Evolutionary conservation across 2,329 filamentous ascomycete genomes (phyloP), one percentile per base, ranked within the genome.

Genomic region (Colletotrichum navitas): DNA sequence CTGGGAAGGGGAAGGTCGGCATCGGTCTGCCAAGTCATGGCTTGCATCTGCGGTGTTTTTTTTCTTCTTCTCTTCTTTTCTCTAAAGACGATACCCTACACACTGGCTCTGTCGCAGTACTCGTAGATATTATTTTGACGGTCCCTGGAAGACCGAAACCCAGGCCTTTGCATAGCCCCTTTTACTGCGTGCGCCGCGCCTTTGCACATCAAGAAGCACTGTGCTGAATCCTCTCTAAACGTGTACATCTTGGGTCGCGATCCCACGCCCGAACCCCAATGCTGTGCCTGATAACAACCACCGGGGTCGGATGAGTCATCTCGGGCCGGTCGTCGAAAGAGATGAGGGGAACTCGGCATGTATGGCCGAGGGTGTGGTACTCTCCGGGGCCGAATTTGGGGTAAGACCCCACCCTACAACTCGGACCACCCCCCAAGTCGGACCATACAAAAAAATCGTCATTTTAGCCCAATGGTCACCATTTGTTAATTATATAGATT

Each of bases 311-410:
- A 8, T n/a, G 41, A 39, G 18, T 56, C 51, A 4, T 43, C 26
- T 45, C 41, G 56, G 68, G 26, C 41, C 24, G 32, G 64, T 59
- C 34, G 63, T 60, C 5, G 45, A 47, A 2, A 26, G 36, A n/a
- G n/a, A 45, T 63, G 68, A 66, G 63, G 64, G 64, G 58, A 63
- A 66, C 16, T 51, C 68, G 68, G 68, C 65, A 68, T 29, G 39
- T 56, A 12, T 26, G 55, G 39, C 29, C 62, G 63, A 63, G 32
- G 18, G 39, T 49, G 36, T 34, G 54, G 52, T 12, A n/a, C 18
- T 18, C 47, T 26, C 68, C 68, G 68, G 59, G 47, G 45, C 68
- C 68, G 68, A 49, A 16, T 59, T 68, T 63, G 65, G 68, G 68
- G 68, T 60, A n/a, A n/a, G n/a, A n/a, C n/a, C n/a, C n/a, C n/a